A percentile compares a stretch with the other conserved stretches of the same genome.
phyloP scores from a whole-genome alignment of 306 rosid species.

The Castanea crenata region DNA sequence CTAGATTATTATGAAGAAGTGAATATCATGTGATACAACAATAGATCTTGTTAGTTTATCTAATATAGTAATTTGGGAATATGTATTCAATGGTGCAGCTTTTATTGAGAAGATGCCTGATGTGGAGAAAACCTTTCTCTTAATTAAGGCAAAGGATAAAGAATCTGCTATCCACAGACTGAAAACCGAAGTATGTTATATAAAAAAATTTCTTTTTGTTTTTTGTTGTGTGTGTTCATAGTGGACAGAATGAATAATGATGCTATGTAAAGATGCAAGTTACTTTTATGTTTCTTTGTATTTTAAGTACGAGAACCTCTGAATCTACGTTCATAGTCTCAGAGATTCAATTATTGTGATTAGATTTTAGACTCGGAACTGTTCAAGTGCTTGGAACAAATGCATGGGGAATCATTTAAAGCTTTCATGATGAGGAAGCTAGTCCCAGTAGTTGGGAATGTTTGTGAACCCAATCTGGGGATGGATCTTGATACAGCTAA shows the following conservation, averaged over 20 bases:
- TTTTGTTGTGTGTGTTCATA: no score
- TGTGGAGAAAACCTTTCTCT: conserved; percentile 45
- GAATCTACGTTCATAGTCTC: neutral
- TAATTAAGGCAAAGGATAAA: conserved; percentile 53
- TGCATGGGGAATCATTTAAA: conserved; percentile 38
- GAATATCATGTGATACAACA: no score
- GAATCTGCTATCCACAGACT: conserved; percentile 49
- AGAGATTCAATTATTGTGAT: neutral
- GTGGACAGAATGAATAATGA: no score
- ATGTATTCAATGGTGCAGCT: no score
- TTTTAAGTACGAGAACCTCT: neutral
- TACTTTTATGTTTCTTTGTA: no score
- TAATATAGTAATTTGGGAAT: no score
- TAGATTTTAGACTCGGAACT: conserved; percentile 46
- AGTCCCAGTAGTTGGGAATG: conserved; percentile 46
- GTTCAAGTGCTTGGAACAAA: conserved; percentile 37
- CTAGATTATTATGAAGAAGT: no score
- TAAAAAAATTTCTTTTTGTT: no score
- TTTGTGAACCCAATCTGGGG: conserved; percentile 46
- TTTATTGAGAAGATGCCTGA: no score
- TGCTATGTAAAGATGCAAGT: no score
- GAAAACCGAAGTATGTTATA: conserved; percentile 41
- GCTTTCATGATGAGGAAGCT: conserved; percentile 49
- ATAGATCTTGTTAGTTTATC: no score
- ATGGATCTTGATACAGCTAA: conserved; percentile 25